Percentiles rank a stretch among this genome's conserved stretches.
Evolutionary conservation across 2,329 filamentous ascomycete genomes (phyloP).

Genomic region (Chaetomium sp.): DNA sequence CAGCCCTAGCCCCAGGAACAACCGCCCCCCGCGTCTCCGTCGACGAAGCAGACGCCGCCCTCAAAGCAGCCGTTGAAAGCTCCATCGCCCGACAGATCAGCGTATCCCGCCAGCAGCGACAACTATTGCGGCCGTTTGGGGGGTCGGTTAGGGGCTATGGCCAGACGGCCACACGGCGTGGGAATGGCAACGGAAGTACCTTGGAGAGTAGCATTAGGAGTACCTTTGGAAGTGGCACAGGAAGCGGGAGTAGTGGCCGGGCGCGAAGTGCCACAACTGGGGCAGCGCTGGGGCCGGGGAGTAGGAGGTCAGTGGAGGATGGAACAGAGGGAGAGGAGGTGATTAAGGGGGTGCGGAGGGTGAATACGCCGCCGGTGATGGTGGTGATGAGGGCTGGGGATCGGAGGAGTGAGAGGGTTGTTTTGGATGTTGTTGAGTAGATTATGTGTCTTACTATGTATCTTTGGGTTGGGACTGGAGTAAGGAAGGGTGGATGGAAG

Average conservation of each 20-base stretch:
- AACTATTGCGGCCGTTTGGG: conserved; percentile 17
- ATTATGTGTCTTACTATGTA: background rate
- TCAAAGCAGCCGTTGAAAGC: conserved; percentile 54
- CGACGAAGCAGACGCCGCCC: conserved; percentile 37
- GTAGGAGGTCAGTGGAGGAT: background rate
- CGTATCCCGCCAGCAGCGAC: conserved; percentile 54
- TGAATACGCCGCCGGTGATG: conserved; percentile 32
- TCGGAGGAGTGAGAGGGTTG: conserved; percentile 47
- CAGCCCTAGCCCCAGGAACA: background rate
- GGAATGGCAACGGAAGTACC: no score
- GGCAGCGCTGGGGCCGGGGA: background rate
- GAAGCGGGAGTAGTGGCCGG: background rate
- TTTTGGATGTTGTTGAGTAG: conserved; percentile 41
- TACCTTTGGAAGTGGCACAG: background rate
- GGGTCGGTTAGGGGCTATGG: background rate
- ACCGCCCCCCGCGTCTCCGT: conserved; percentile 25
- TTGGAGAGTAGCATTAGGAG: no score
- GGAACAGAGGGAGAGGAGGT: conserved; percentile 1
- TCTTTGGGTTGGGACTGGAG: no score
- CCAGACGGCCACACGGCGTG: no score
- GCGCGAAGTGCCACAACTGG: background rate
- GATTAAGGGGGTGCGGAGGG: conserved; percentile 25
- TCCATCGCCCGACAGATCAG: conserved; percentile 65
- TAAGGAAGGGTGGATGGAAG: no score
- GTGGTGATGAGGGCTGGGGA: conserved; percentile 35